Evolutionary conservation across 2,329 filamentous ascomycete species (phyloP).

Genomic region (Aureobasidium sp.): DNA sequence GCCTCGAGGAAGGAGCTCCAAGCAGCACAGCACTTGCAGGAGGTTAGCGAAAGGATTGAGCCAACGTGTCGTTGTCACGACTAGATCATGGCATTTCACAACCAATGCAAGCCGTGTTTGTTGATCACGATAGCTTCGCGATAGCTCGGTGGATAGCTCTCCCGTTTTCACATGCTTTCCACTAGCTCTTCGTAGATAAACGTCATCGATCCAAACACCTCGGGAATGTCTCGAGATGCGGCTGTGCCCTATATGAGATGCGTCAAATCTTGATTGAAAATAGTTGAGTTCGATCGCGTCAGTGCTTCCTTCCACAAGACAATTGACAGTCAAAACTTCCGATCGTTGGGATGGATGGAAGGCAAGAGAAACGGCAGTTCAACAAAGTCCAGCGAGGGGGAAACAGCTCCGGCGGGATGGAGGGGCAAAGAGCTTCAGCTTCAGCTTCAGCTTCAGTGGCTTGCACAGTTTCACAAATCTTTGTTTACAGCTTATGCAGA

Average conservation of each 20-base stretch:
- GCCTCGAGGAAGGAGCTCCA: background rate
- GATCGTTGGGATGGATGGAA: slow-evolving; percentile 7
- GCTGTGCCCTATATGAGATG: background rate
- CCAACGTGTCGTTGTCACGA: slow-evolving; percentile 3
- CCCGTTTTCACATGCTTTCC: slow-evolving; percentile 11
- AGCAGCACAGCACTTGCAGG: background rate
- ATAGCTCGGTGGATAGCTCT: slow-evolving; percentile 11
- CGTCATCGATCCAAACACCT: slow-evolving; percentile 9
- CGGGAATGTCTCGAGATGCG: background rate
- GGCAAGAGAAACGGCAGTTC: background rate
- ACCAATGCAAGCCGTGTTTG: background rate
- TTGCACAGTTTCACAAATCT: background rate
- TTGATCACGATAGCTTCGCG: slow-evolving; percentile 6
- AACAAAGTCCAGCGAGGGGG: background rate
- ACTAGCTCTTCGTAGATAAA: background rate
- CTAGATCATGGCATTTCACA: background rate
- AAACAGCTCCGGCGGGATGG: background rate
- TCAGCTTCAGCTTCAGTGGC: background rate
- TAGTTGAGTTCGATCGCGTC: slow-evolving; percentile 9
- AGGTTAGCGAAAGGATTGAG: background rate
- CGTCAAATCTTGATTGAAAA: background rate
- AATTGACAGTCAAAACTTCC: background rate
- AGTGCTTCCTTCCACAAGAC: slow-evolving; percentile 9
- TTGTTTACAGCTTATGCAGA: background rate
- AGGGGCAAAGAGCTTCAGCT: background rate